Percentiles rank a stretch among this genome's conserved stretches.
Evolutionary conservation across 73 alveolate species (phyloP).

Genomic region (Paramecium biaurelia): DNA sequence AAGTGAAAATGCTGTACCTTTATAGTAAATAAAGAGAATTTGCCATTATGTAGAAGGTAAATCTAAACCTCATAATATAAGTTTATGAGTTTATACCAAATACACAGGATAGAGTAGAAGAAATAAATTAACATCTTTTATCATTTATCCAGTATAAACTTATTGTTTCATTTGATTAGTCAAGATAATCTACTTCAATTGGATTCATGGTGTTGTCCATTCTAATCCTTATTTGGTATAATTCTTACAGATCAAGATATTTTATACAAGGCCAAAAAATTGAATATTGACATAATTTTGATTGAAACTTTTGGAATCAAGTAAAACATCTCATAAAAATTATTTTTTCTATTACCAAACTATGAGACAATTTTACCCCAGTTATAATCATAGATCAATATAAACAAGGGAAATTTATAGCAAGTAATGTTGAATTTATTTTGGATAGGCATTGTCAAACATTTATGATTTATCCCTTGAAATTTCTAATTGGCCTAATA

Average conservation of each 20-base stretch:
- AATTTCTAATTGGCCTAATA: not conserved
- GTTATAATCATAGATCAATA: not conserved
- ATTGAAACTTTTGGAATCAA: conserved; percentile 25
- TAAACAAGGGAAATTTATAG: not conserved
- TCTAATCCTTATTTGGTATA: not conserved
- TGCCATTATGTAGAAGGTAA: not conserved
- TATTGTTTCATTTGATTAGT: not conserved
- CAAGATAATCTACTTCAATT: not conserved
- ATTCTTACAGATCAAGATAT: not conserved
- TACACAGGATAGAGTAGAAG: not conserved
- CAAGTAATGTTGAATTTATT: not conserved
- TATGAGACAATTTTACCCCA: not conserved
- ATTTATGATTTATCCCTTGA: not conserved
- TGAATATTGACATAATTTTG: not conserved
- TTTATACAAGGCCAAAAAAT: not conserved
- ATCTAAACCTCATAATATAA: not conserved
- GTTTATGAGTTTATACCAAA: not conserved
- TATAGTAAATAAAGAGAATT: not conserved
- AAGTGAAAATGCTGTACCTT: not conserved
- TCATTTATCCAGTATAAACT: not conserved
- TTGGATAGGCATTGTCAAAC: not conserved
- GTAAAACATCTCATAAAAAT: not conserved
- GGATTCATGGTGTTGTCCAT: not conserved
- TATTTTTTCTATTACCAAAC: not conserved
- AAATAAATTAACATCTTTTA: not conserved